phyloP scores from a whole-genome alignment of 495 filamentous ascomycete genomes.

The Hypoxylon fragiforme region DNA sequence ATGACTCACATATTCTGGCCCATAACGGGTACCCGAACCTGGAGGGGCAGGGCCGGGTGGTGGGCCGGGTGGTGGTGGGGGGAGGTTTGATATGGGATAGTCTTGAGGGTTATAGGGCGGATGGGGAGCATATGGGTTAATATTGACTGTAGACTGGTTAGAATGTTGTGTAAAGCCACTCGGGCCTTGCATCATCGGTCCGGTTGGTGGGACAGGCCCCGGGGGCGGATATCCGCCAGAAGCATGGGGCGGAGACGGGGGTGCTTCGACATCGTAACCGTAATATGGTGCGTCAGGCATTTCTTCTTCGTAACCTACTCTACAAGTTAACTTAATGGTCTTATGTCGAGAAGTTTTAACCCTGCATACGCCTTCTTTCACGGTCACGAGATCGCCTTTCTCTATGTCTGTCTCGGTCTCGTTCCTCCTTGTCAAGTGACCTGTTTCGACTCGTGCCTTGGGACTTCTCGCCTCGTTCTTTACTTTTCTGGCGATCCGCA shows the following conservation, averaged over 20 bases:
- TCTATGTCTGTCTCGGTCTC: slow-evolving; percentile 29
- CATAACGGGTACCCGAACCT: slow-evolving; percentile 27
- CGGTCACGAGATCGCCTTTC: slow-evolving; percentile 39
- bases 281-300: slow-evolving; percentile 41
- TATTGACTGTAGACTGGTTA: slow-evolving; percentile 42
- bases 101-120: slow-evolving; percentile 44
- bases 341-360: slow-evolving; percentile 11
- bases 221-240: slow-evolving; percentile 54
- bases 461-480: slow-evolving; percentile 40
- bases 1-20: slow-evolving; percentile 46
- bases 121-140: slow-evolving; percentile 32
- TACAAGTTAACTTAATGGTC: slow-evolving; percentile 13
- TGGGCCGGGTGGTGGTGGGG: slow-evolving; percentile 43
- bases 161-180: slow-evolving; percentile 47
- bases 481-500: slow-evolving; percentile 42
- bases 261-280: slow-evolving; percentile 37
- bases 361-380: slow-evolving; percentile 47
- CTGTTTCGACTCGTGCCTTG: slow-evolving; percentile 36
- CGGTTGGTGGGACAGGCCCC: slow-evolving; percentile 16
- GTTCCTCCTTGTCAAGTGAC: slow-evolving; percentile 19
- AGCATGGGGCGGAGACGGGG: slow-evolving; percentile 54
- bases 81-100: slow-evolving; percentile 38
- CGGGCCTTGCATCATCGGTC: slow-evolving; percentile 19
- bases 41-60: slow-evolving; percentile 35
- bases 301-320: slow-evolving; percentile 49